phyloP scores from a whole-genome alignment of 768 basidiomycete genomes.

The Mrakia gelida region DNA sequence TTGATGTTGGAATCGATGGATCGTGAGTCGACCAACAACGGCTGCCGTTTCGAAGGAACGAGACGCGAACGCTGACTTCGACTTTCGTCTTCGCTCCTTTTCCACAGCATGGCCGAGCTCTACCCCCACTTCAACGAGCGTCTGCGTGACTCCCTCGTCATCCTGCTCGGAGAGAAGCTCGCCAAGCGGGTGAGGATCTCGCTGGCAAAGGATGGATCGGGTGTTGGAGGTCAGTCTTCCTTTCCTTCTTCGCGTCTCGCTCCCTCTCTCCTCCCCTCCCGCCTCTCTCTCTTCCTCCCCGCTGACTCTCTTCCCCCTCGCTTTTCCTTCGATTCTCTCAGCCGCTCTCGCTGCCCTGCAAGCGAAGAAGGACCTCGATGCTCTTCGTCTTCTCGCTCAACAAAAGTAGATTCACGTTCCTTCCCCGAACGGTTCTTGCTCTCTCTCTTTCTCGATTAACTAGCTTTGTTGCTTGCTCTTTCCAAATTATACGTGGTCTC shows the following conservation, averaged over 20 bases:
- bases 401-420: not conserved
- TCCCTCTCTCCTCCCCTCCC: not conserved
- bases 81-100: not conserved
- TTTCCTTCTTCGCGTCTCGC: not conserved
- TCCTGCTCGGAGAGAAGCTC: constrained; percentile 71
- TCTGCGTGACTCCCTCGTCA: constrained; percentile 68
- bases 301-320: not conserved
- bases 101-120: constrained; percentile 73
- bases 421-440: not conserved
- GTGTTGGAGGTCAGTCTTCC: constrained; percentile 84
- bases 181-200: constrained; percentile 80
- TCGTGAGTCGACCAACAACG: constrained; percentile 55
- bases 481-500: not conserved
- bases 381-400: not conserved
- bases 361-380: constrained; percentile 56
- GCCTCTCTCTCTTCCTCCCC: not conserved
- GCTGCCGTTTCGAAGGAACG: not conserved
- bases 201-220: constrained; percentile 94
- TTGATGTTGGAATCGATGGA: constrained; percentile 88
- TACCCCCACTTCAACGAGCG: constrained; percentile 80
- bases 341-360: constrained; percentile 84
- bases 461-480: not conserved
- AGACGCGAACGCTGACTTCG: constrained; percentile 6
- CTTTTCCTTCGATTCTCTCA: constrained; percentile 40
- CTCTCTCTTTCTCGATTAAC: not conserved